Evolutionary conservation across 2,329 filamentous ascomycete genomes (phyloP), one percentile per base, ranked within the genome.

Genomic region (Neonectria coccinea): DNA sequence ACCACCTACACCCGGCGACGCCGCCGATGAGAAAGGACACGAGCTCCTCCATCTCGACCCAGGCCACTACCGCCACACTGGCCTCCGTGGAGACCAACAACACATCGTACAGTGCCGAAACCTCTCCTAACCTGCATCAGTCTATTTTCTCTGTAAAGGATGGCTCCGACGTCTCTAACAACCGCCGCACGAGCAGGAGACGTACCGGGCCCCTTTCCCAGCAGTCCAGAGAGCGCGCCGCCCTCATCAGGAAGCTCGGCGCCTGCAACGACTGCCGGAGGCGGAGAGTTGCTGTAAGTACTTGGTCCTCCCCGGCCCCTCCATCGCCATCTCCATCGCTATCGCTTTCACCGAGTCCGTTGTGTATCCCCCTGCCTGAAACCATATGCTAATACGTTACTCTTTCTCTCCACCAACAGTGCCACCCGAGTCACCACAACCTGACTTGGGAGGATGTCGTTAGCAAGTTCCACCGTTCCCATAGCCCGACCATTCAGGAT

Each of bases 381-480:
- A 50, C 67, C 62, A 65, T 31, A 58, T 70, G 66, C 66, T 67
- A 71, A 73, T 59, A 64, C 31, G 51, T 62, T 16, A 10, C 50
- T 62, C 33, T 59, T 59, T 44, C 53, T 31, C 61, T 18, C 20
- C 59, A 29, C 48, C 16, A 51, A 51, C 79, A 86, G 86, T 89
- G 86, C 73, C 85, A 88, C 69, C 86, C 86, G 14, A 85, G 82
- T 68, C 86, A 89, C 73, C 86, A 88, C 68, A 84, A 84, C 68
- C 85, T 88, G 85, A 87, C 84, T 11, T 89, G 86, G 86, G 85
- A 88, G 73, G 85, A 88, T 66, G 84, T 86, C 16, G 80, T 84
- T 51, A 79, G 78, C 70, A 88, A 87, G 70, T 88, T 86, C 59
- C 78, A 81, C 75, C 81, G 83, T 62, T 82, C 84, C 44, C 81